These are phyloP conservation scores for Farysia itapuensis DNA, from an alignment of 1,284 basidiomycete genomes.

Conservation along the genomic window DNA sequence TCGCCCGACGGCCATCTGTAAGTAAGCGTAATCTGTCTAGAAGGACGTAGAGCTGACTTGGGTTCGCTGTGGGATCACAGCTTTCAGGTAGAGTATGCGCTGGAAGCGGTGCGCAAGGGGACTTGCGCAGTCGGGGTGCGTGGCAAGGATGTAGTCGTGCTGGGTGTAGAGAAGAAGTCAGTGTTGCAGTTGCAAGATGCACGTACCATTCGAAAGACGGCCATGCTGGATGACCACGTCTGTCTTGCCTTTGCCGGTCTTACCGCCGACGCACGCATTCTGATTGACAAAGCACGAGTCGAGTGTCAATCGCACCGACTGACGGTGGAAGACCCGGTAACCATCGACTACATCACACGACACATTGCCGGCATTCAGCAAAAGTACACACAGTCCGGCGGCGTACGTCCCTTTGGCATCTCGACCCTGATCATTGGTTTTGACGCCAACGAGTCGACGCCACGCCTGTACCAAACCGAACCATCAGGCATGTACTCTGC, in stretches of 20 bases:
- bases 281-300: conserved; percentile 95
- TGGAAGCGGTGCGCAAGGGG: conserved; percentile 93
- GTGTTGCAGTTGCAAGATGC: conserved; percentile 97
- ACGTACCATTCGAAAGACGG: conserved; percentile 94
- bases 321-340: conserved; percentile 97
- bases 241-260: conserved; percentile 96
- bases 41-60: background rate
- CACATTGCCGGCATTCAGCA: conserved; percentile 98
- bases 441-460: conserved; percentile 84
- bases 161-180: conserved; percentile 99
- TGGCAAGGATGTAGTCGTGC: conserved; percentile 89
- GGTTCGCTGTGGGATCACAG: background rate
- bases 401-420: conserved; percentile 96
- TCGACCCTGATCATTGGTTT: conserved; percentile 96
- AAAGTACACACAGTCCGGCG: conserved; percentile 98
- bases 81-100: conserved; percentile 90
- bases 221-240: conserved; percentile 96
- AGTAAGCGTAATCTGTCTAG: conserved; percentile 19
- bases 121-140: conserved; percentile 97
- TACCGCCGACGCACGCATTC: conserved; percentile 93
- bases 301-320: conserved; percentile 97
- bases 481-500: conserved; percentile 93
- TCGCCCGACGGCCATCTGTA: conserved; percentile 85
- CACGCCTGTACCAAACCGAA: conserved; percentile 93
- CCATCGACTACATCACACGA: conserved; percentile 96